These are phyloP conservation scores for Wallacemonas sp. DNA, from an alignment of 208 protist species.

Conservation along the genomic window DNA sequence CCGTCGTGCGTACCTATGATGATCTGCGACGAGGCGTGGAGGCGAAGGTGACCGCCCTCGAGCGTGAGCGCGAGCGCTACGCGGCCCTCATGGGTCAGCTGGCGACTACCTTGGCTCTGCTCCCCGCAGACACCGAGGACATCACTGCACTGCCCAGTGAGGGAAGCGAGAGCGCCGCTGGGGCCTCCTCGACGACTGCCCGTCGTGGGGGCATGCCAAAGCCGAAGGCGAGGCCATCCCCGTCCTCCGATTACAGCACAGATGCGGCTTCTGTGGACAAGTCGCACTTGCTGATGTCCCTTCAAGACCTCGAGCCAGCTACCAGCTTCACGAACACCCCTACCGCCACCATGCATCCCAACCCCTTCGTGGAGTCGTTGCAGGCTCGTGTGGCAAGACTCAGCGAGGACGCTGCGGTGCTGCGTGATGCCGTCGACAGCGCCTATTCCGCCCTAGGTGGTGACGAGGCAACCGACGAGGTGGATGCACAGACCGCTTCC, in stretches of 20 bases:
- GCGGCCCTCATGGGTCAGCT: neutral
- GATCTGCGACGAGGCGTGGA: neutral
- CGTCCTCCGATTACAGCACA: neutral
- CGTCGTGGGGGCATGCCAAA: neutral
- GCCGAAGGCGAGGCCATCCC: neutral
- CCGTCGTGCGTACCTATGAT: neutral
- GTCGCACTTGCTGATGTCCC: conserved; percentile 17
- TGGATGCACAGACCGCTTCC: conserved; percentile 18
- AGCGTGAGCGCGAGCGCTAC: conserved; percentile 7
- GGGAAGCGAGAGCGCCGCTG: neutral
- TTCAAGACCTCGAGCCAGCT: conserved; percentile 14
- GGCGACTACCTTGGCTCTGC: neutral
- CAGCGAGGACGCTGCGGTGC: conserved; percentile 22
- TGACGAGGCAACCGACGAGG: neutral
- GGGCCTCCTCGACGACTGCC: neutral
- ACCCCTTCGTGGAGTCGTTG: conserved; percentile 28
- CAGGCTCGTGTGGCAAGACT: conserved; percentile 20
- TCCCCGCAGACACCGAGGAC: neutral
- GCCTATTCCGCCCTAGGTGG: conserved; percentile 48
- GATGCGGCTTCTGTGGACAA: conserved; percentile 1
- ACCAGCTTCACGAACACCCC: neutral
- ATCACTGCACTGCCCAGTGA: neutral
- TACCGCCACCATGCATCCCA: conserved; percentile 1
- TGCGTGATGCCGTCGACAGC: conserved; percentile 35
- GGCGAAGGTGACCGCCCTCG: conserved; percentile 4